Evolutionary conservation across 768 basidiomycete species (phyloP).

Genomic region (Lepiota venenata): DNA sequence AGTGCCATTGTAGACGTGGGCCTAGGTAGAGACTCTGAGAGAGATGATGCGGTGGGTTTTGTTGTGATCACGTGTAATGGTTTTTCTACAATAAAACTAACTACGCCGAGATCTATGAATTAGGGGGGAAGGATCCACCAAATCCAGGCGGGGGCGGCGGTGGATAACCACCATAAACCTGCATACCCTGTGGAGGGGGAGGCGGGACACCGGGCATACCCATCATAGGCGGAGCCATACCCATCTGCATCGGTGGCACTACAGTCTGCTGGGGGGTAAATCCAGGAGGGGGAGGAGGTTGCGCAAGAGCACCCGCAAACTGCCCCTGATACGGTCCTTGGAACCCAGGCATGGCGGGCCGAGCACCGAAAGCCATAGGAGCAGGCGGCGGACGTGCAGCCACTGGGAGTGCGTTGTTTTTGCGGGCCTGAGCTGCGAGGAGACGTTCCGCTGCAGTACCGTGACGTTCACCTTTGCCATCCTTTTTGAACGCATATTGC

Average conservation of each 20-base stretch:
- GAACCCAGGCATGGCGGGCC: constrained; percentile 66
- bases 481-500: constrained; percentile 99
- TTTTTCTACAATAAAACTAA: constrained; percentile 12
- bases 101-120: neutral
- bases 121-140: constrained; percentile 42
- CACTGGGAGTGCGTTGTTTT: constrained; percentile 88
- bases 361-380: constrained; percentile 67
- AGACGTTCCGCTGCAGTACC: constrained; percentile 96
- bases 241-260: constrained; percentile 47
- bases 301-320: constrained; percentile 85
- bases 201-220: constrained; percentile 26
- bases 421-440: constrained; percentile 91
- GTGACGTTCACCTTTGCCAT: constrained; percentile 96
- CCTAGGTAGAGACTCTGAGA: neutral
- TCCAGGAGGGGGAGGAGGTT: constrained; percentile 77
- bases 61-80: neutral
- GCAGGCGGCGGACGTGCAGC: constrained; percentile 72
- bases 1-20: constrained; percentile 9
- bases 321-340: constrained; percentile 87
- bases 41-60: neutral
- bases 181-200: constrained; percentile 28
- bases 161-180: constrained; percentile 20
- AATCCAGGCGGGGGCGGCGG: constrained; percentile 67
- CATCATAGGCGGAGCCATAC: constrained; percentile 30
- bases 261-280: constrained; percentile 73